Percentiles rank a stretch among this genome's conserved stretches.
Conservation (phyloP, 148 eudicot genomes). For the Cornus controversa region DNA sequence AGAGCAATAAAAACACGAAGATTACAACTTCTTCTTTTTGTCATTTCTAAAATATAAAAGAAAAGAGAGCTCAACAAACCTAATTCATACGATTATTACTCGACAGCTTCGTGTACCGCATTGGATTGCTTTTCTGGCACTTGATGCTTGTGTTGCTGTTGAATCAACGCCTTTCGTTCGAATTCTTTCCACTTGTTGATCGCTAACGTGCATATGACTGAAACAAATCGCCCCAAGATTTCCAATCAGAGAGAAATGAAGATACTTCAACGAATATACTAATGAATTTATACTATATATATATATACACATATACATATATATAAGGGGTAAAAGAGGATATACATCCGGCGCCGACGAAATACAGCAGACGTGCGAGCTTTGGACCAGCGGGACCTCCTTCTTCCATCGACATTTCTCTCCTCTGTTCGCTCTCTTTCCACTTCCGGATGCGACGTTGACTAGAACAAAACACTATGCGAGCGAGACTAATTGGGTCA, state of each 20-base stretch:
- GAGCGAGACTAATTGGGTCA: too few species aligned
- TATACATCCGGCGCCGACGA: slow-evolving; percentile 50
- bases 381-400: slow-evolving; percentile 28
- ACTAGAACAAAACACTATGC: too few species aligned
- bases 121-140: not conserved
- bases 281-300: too few species aligned
- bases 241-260: too few species aligned
- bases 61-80: not conserved
- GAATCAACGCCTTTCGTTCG: slow-evolving; percentile 17
- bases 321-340: not conserved
- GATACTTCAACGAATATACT: too few species aligned
- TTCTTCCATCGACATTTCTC: slow-evolving; percentile 36
- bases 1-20: too few species aligned
- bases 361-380: slow-evolving; percentile 38
- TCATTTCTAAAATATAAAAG: too few species aligned
- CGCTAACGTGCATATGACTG: slow-evolving; percentile 26
- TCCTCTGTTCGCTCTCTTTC: not conserved
- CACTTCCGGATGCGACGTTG: too few species aligned
- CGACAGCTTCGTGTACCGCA: too few species aligned
- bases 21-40: too few species aligned
- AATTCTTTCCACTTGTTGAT: slow-evolving; percentile 33
- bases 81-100: too few species aligned
- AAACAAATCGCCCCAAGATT: not conserved
- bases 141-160: slow-evolving; percentile 11
- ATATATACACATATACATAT: too few species aligned